Base-by-base conservation (phyloP, 305 asterid genomes). In the Solanum hybrid region DNA sequence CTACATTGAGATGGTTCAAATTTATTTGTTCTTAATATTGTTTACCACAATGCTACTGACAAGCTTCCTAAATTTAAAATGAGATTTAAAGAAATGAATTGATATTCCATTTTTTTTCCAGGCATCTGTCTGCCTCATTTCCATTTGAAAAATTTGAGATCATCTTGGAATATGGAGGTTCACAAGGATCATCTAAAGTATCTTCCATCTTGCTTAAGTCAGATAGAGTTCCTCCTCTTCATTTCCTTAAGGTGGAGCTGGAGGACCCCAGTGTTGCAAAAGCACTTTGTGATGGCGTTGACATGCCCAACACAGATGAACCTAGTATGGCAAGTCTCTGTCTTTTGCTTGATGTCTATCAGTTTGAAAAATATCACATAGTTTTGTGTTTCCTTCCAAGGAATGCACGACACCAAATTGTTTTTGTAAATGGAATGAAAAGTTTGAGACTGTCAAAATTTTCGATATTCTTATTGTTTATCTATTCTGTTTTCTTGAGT, bases 161-260 rank as follows among this genome's bases (percentile, higher is more conserved):
- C 89, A 92, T 95, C 91, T 89, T 95, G 96, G 97, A 95, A 93
- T 94, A 95, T 93, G 97, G 97, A 76, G 97, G 96, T 91, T 87
- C 95, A 31, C 89, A 90, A 88, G 92, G 83, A 92, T 93, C 92
- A 84, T 92, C 97, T 89, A 93, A 93, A 90, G 91, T 95, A 89
- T 93, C 94, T 83, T 87, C 94, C 90, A 90, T 91, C 91, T 91
- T 89, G 88, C 89, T 92, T 3, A 89, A 90, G 89, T 88, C 89
- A 79, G 92, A 91, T 85, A 75, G 89, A 78, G 91, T 91, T 86
- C 94, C 95, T 76, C 85, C 90, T 89, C 93, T 95, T 90, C 89
- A 94, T 94, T 95, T 95, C 91, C 93, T 95, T 93, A 94, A 92
- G 93, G 94, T 95, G 92, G 95, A 94, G 89, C 36, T 95, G 91